Percentiles rank a stretch among this genome's conserved stretches.
Conservation (phyloP, 179 eudicot species). For the Corrigiola litoralis region DNA sequence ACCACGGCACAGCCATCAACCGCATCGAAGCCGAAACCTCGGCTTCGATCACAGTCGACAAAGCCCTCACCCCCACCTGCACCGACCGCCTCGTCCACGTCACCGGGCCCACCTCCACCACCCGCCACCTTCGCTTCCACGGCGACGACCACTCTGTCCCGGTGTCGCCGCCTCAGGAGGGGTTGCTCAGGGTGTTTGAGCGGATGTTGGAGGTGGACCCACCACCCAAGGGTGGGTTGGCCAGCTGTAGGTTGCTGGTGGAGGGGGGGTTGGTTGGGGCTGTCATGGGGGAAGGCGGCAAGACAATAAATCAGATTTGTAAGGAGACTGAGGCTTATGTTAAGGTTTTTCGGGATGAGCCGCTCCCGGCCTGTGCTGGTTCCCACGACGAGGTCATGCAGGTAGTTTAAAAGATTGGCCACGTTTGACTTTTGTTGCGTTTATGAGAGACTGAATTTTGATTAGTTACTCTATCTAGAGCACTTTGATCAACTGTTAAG, state of each 20-base stretch:
- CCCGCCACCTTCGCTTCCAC: slow-evolving; percentile 8
- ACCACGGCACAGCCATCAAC: slow-evolving; percentile 20
- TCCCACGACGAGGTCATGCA: slow-evolving; percentile 23
- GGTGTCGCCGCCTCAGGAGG: slow-evolving; percentile 33
- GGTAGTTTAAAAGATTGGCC: too few species aligned
- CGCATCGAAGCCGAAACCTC: slow-evolving; percentile 16
- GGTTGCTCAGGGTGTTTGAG: slow-evolving; percentile 33
- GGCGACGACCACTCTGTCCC: neutral
- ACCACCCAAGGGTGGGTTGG: neutral
- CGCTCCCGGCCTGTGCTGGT: slow-evolving; percentile 18
- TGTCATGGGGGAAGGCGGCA: slow-evolving; percentile 26
- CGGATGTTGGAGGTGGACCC: slow-evolving; percentile 18
- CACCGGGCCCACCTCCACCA: slow-evolving; percentile 1
- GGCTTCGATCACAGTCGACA: slow-evolving; percentile 17
- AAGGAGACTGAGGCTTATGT: slow-evolving; percentile 13
- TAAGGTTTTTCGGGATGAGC: slow-evolving; percentile 12
- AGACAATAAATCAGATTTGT: slow-evolving; percentile 8
- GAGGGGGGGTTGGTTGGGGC: slow-evolving; percentile 21
- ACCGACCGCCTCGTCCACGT: slow-evolving; percentile 23
- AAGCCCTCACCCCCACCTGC: slow-evolving; percentile 3
- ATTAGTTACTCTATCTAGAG: too few species aligned
- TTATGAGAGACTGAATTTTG: too few species aligned
- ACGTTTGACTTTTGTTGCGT: too few species aligned
- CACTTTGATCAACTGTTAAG: too few species aligned
- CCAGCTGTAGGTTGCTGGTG: slow-evolving; percentile 25